Evolutionary conservation across 139 green algal species (phyloP).

Genomic region (Dunaliella primolecta): DNA sequence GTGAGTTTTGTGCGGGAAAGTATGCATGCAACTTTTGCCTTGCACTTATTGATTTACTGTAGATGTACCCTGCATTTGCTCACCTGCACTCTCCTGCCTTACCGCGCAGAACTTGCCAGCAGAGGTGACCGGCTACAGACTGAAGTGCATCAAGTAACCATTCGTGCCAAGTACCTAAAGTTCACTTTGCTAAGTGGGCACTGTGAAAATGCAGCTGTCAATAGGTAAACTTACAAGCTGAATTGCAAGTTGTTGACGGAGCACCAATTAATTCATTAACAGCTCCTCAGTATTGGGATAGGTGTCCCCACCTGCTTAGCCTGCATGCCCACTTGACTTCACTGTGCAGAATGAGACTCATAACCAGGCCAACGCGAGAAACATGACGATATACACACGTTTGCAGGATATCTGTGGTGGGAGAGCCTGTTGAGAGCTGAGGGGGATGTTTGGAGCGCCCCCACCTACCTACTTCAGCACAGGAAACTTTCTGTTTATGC

Average conservation of each 20-base stretch:
- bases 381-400: neutral
- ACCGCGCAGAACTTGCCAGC: slow-evolving; percentile 36
- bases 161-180: slow-evolving; percentile 38
- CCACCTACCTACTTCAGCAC: neutral
- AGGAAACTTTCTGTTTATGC: no score
- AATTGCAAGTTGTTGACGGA: neutral
- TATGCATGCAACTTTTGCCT: no score
- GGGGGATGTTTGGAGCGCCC: no score
- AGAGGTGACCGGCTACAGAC: slow-evolving; percentile 34
- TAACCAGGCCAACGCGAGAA: neutral
- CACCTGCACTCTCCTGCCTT: no score
- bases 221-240: slow-evolving; percentile 23
- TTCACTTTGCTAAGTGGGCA: slow-evolving; percentile 40
- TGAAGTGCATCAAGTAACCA: slow-evolving; percentile 48
- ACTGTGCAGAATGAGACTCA: neutral
- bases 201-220: slow-evolving; percentile 42
- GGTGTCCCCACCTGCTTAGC: no score
- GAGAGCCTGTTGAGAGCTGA: neutral
- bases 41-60: no score
- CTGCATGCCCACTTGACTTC: neutral
- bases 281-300: neutral
- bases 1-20: slow-evolving; percentile 24
- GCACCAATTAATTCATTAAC: neutral
- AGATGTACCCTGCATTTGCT: no score
- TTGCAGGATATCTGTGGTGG: neutral